A percentile compares a stretch with the other conserved stretches of the same genome.
phyloP scores from a whole-genome alignment of 1,139 yeast species.

The Pichia sp. region DNA sequence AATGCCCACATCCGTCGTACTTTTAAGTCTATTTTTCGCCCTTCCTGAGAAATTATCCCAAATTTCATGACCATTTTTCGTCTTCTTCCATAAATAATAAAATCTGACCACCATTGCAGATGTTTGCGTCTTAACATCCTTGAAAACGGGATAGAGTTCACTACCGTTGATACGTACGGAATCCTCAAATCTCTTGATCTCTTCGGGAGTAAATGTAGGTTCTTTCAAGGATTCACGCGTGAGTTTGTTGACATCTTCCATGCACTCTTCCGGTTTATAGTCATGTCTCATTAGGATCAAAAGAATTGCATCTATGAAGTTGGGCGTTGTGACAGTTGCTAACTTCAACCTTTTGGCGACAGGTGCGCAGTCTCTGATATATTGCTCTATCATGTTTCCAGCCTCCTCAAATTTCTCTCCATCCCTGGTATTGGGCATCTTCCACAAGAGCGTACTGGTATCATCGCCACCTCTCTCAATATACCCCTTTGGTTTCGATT shows the following conservation, averaged over 20 bases:
- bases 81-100: constrained; percentile 89
- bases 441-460: constrained; percentile 69
- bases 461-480: constrained; percentile 80
- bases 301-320: constrained; percentile 70
- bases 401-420: constrained; percentile 20
- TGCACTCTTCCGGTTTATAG: constrained; percentile 45
- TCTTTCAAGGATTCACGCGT: constrained; percentile 59
- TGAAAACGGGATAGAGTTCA: constrained; percentile 68
- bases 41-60: constrained; percentile 86
- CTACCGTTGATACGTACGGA: constrained; percentile 73
- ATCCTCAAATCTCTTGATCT: constrained; percentile 61
- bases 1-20: constrained; percentile 29
- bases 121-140: constrained; percentile 63
- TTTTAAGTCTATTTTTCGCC: constrained; percentile 43
- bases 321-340: constrained; percentile 47
- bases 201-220: constrained; percentile 65
- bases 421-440: constrained; percentile 26
- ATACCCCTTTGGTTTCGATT: constrained; percentile 72
- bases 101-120: constrained; percentile 74
- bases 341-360: constrained; percentile 49
- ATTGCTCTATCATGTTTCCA: constrained; percentile 38
- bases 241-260: constrained; percentile 33
- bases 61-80: constrained; percentile 60
- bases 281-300: constrained; percentile 43
- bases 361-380: constrained; percentile 46